Percentiles rank a stretch among this genome's conserved stretches.
Conservation (phyloP, 129 eudicot species). For the Dittrichia graveolens region DNA sequence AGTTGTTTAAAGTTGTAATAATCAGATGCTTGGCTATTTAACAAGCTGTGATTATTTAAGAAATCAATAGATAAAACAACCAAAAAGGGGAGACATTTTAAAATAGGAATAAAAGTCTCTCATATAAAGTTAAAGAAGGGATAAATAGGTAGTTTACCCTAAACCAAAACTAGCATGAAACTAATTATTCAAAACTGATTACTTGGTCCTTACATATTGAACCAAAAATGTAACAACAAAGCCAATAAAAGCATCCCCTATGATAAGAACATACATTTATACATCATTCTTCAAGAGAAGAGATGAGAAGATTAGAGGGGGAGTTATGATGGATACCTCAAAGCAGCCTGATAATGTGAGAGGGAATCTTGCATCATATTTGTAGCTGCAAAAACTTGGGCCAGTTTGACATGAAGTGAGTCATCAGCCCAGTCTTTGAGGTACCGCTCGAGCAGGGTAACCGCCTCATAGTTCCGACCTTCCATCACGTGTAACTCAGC, state of each 20-base stretch:
- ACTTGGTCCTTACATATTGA: not conserved
- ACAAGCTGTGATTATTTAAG: not conserved
- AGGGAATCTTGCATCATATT: conserved; percentile 93
- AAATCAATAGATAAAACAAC: not conserved
- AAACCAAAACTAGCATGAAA: not conserved
- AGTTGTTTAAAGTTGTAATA: not conserved
- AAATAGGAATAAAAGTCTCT: not conserved
- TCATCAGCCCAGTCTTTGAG: conserved; percentile 98
- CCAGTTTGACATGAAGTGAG: conserved; percentile 94
- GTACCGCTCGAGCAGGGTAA: conserved; percentile 77
- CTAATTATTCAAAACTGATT: not conserved
- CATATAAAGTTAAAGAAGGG: not conserved
- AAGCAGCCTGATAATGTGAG: conserved; percentile 92
- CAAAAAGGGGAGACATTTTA: not conserved
- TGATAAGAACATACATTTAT: not conserved
- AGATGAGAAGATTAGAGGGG: not conserved
- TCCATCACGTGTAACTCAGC: conserved; percentile 92
- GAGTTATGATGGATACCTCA: conserved; percentile 48
- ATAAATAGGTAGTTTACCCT: not conserved
- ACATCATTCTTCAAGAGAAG: not conserved
- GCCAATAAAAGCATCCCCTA: not conserved
- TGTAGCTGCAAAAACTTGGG: conserved; percentile 96
- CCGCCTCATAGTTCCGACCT: conserved; percentile 94
- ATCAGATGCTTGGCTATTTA: not conserved
- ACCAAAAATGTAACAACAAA: not conserved